Evolutionary conservation across 2,329 filamentous ascomycete species (phyloP), one percentile per base, ranked within the genome.

Genomic region (Apiospora rasikravindrae): DNA sequence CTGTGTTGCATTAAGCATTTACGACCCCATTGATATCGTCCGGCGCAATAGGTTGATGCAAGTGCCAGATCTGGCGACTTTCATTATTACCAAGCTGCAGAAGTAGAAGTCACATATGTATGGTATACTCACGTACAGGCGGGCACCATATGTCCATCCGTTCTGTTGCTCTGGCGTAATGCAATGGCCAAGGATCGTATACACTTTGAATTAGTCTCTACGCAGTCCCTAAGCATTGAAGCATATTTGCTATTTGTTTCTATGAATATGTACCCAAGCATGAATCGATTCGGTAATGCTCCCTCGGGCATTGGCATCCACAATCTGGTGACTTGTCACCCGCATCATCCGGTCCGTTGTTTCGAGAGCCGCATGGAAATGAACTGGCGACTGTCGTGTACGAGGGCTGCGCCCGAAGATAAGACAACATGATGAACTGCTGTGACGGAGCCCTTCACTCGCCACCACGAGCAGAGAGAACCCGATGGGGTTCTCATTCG

Each of bases 301-400:
- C 51, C 14, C 26, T 33, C 26, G 14, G 26, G 14, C 51, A 29
- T 37, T 37, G 19, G 29, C 29, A 61, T 37, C 53, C 53, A 37
- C 53, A 37, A 16, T 64, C 57, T 64, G 57, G 33, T 64, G 57
- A 33, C 33, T 64, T 64, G 33, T 64, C 57, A 64, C 22, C 33
- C 57, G 57, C 57, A 64, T 64, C 57, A 64, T 64, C 57, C 57
- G 57, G 57, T 40, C 33, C 57, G 19, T 64, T 64, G 57, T 40
- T 64, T 64, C 57, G 57, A 40, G 57, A 64, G 57, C 57, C 57
- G 29, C 14, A 40, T 40, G 57, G 57, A 40, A 40, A 40, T 40
- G 57, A 64, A 40, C 10, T n/a, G 57, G 33, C 22, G 14, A 40
- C 10, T n/a, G 33, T 64, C 13, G 16, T 33, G 53, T 37, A 61